Base-by-base conservation (phyloP, 257 asterid species). In the Ilex asprella region DNA sequence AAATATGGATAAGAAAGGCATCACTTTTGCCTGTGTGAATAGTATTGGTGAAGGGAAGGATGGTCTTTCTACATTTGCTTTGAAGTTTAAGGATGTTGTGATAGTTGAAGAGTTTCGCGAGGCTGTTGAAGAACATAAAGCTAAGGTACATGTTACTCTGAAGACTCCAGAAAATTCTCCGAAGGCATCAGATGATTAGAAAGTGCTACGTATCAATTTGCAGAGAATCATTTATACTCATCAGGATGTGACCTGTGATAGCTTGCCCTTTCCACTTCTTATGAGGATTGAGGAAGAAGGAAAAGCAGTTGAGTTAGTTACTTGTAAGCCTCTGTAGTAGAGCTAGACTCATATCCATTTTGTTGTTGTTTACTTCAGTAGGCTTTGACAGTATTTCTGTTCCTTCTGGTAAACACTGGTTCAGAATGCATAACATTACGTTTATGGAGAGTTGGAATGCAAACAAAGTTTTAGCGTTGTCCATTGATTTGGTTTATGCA, bases 131-230 rank as follows among this genome's bases (percentile, higher is more conserved):
- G 82, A 75, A 79, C 81, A 85, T 58, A 89, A 85, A 74, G 27
- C 27, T 21, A 74, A 62, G 4, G 35, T 74, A 5, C 21, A 78
- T 2, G 81, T 27, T 29, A 59, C 79, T 39, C 57, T 75, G 56
- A 79, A 82, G 73, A 89, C 96, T 31, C 97, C 97, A 2, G 95
- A 89, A 56, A 85, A 80, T 62, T 87, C 95, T 58, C 97, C 95
- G 47, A 73, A 82, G 81, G 82, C 74, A 47, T 67, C 80, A 1
- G 83, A 82, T 43, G 82, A 74, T 14, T 75, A 74, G 66, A 51
- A 59, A 63, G 60, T 44, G 56, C 59, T 16, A 56, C 56, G 4
- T 10, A 35, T 13, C 12, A 16, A 16, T 27, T 59, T 11, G 4
- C 59, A 46, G 54, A n/a, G 43, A 30, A 31, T 21, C 8, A 8